Conservation (phyloP, 2,329 filamentous ascomycete genomes). For the Xylariales sp. region DNA sequence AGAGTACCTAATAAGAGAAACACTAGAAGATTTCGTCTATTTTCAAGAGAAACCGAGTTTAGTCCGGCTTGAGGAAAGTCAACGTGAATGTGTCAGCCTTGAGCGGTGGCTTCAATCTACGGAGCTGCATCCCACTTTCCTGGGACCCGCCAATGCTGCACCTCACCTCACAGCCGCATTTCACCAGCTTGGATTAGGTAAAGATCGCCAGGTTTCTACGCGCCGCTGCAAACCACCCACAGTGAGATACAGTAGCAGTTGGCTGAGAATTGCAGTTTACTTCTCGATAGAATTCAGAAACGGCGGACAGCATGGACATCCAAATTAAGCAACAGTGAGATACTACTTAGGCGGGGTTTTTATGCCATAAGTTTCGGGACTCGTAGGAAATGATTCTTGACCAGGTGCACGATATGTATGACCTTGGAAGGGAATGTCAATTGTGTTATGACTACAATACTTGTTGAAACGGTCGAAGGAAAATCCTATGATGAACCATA, state of each 20-base stretch:
- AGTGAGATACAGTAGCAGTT: not conserved
- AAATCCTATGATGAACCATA: no score
- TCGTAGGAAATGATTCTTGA: no score
- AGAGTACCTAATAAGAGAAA: not conserved
- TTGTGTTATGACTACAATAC: no score
- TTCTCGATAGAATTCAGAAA: no score
- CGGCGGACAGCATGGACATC: no score
- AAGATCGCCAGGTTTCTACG: not conserved
- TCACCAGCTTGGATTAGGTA: not conserved
- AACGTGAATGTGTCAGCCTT: constrained; percentile 4
- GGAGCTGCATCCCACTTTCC: constrained; percentile 9
- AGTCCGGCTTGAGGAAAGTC: not conserved
- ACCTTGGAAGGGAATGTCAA: no score
- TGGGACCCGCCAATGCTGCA: not conserved
- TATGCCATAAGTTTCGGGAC: no score
- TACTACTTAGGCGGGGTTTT: no score
- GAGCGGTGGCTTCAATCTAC: no score
- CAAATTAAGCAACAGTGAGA: no score
- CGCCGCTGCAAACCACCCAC: not conserved
- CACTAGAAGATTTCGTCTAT: not conserved
- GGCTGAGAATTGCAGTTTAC: not conserved
- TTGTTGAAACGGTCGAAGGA: no score
- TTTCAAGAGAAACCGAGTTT: not conserved
- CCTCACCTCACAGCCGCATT: constrained; percentile 8
- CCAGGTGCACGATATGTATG: no score